Evolutionary conservation across 306 rosid species (phyloP).

Genomic region (Cucurbita ficifolia): DNA sequence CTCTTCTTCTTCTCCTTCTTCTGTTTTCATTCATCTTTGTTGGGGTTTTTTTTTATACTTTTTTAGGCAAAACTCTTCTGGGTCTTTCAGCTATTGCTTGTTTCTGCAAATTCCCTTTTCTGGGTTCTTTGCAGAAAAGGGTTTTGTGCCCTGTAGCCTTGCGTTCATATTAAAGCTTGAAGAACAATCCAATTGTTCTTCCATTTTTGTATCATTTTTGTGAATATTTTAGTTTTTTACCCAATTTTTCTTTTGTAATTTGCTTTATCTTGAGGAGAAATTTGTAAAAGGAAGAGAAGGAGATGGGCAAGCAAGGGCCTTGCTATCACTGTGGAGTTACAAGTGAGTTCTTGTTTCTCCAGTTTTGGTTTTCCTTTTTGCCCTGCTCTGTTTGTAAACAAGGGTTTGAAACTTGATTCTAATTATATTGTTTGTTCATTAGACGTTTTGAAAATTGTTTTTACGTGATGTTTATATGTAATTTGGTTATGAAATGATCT

Average conservation of each 20-base stretch:
- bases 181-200: slow-evolving; percentile 12
- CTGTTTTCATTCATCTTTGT: not conserved
- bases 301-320: slow-evolving; percentile 98
- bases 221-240: slow-evolving; percentile 12
- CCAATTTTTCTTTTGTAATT: slow-evolving; percentile 16
- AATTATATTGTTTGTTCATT: not conserved
- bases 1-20: not conserved
- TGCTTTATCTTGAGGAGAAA: slow-evolving; percentile 16
- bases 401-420: not conserved
- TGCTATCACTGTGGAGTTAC: slow-evolving; percentile 99
- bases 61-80: slow-evolving; percentile 39
- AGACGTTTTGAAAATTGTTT: not conserved
- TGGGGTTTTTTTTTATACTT: slow-evolving; percentile 16
- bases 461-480: not conserved
- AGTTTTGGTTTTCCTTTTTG: slow-evolving; percentile 4
- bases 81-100: slow-evolving; percentile 53
- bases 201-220: slow-evolving; percentile 5
- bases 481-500: not conserved
- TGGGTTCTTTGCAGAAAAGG: slow-evolving; percentile 42
- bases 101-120: slow-evolving; percentile 35
- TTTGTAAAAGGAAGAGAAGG: slow-evolving; percentile 16
- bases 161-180: slow-evolving; percentile 15
- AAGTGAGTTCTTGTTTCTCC: slow-evolving; percentile 99
- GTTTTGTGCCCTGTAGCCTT: slow-evolving; percentile 28
- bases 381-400: not conserved